Percentiles rank a stretch among this genome's conserved stretches.
phyloP scores from a whole-genome alignment of 495 filamentous ascomycete genomes.

The Ascodesmis nigricans region DNA sequence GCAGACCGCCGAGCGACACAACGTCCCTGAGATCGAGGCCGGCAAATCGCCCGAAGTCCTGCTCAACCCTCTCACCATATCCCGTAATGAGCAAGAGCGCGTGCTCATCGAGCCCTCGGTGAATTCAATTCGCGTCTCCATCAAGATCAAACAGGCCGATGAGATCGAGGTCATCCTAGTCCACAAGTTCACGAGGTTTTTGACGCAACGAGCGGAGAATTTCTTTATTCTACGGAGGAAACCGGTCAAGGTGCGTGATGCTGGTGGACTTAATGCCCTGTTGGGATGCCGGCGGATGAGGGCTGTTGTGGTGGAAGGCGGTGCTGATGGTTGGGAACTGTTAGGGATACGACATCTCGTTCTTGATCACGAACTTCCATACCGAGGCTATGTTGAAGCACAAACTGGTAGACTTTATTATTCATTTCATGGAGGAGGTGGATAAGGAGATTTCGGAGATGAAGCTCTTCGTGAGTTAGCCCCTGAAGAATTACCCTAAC shows the following conservation, averaged over 20 bases:
- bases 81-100: conserved; percentile 85
- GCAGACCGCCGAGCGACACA: conserved; percentile 85
- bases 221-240: conserved; percentile 95
- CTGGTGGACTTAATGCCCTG: background rate
- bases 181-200: conserved; percentile 91
- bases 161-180: conserved; percentile 95
- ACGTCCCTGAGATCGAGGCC: conserved; percentile 94
- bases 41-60: conserved; percentile 77
- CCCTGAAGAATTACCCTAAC: background rate
- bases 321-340: conserved; percentile 8
- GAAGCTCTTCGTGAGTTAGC: conserved; percentile 81
- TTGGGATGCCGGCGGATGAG: conserved; percentile 1
- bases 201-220: conserved; percentile 86
- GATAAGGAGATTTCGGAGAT: conserved; percentile 99
- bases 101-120: conserved; percentile 85
- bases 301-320: background rate
- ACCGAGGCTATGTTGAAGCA: conserved; percentile 97
- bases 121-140: conserved; percentile 86
- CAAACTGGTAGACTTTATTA: conserved; percentile 95
- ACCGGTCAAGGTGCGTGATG: conserved; percentile 53
- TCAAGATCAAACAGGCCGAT: conserved; percentile 97
- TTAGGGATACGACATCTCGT: conserved; percentile 95
- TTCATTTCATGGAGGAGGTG: conserved; percentile 98
- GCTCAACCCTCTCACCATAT: conserved; percentile 71
- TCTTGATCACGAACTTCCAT: conserved; percentile 95